Conservation (phyloP, 192 early-diverging fungal genomes). For the Dimargaris cristalligena region DNA sequence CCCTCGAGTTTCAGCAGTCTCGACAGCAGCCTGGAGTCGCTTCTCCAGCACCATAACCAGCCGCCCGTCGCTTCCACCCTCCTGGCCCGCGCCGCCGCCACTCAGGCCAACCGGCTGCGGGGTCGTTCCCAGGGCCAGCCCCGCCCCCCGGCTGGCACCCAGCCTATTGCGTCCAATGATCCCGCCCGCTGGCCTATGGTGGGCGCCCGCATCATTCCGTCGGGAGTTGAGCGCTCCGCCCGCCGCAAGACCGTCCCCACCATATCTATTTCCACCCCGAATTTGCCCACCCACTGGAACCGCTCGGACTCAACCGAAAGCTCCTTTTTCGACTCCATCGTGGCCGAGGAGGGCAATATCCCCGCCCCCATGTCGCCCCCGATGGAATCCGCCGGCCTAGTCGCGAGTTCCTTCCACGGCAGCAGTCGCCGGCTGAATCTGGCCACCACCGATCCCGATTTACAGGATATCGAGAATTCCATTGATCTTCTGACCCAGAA, state of each 20-base stretch:
- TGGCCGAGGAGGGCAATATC: too few species aligned
- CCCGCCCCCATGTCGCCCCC: too few species aligned
- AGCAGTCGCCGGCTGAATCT: too few species aligned
- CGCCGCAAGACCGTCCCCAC: neutral
- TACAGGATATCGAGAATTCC: too few species aligned
- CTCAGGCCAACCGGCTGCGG: neutral
- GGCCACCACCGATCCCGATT: too few species aligned
- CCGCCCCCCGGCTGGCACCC: neutral
- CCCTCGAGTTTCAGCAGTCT: slow-evolving; percentile 1
- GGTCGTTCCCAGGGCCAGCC: neutral
- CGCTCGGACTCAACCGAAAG: neutral
- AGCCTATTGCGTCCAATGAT: neutral
- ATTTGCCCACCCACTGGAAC: slow-evolving; percentile 2
- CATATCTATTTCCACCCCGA: neutral
- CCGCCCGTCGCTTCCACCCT: neutral
- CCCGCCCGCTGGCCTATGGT: slow-evolving; percentile 4
- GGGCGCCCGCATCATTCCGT: slow-evolving; percentile 1
- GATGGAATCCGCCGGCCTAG: too few species aligned
- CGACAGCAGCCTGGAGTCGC: slow-evolving; percentile 4
- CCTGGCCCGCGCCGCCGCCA: neutral
- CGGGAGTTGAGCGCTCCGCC: neutral
- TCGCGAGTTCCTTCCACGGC: too few species aligned
- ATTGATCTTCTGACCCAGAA: too few species aligned
- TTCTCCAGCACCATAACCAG: neutral
- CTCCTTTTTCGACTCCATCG: slow-evolving; percentile 5